phyloP scores from a whole-genome alignment of 169 alveolate genomes.

The Babesia sp. region DNA sequence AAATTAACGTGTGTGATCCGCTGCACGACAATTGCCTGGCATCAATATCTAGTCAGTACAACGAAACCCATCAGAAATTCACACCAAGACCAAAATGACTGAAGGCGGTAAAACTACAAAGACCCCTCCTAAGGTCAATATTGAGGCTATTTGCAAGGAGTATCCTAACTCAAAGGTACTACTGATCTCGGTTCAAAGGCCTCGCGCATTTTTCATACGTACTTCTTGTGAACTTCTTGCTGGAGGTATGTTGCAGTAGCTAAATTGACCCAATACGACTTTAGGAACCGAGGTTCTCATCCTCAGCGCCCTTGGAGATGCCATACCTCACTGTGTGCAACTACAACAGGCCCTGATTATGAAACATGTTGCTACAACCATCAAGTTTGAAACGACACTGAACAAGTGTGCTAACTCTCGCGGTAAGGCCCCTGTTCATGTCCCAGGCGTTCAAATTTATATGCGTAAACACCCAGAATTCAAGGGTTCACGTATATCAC shows the following conservation, averaged over 20 bases:
- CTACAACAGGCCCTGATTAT: conserved; percentile 70
- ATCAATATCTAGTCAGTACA: too few relatives aligned
- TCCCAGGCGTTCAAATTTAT: conserved; percentile 78
- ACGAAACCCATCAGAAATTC: too few relatives aligned
- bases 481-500: conserved; percentile 81
- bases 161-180: conserved; percentile 79
- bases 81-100: conserved; percentile 19
- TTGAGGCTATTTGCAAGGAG: conserved; percentile 61
- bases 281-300: conserved; percentile 75
- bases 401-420: conserved; percentile 58
- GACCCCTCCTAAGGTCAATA: conserved; percentile 39
- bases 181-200: conserved; percentile 74
- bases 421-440: conserved; percentile 61
- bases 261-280: not conserved
- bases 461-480: conserved; percentile 82
- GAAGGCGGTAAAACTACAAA: conserved; percentile 4
- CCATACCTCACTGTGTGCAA: conserved; percentile 78
- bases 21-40: too few relatives aligned
- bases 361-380: conserved; percentile 74
- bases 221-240: conserved; percentile 82
- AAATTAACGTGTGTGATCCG: too few relatives aligned
- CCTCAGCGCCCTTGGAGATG: conserved; percentile 82
- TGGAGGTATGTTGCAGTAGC: conserved; percentile 56
- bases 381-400: conserved; percentile 68
- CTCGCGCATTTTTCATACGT: conserved; percentile 77